phyloP scores from a whole-genome alignment of 352 stramenopile genomes.

The Phytophthora macrochlamydospora region DNA sequence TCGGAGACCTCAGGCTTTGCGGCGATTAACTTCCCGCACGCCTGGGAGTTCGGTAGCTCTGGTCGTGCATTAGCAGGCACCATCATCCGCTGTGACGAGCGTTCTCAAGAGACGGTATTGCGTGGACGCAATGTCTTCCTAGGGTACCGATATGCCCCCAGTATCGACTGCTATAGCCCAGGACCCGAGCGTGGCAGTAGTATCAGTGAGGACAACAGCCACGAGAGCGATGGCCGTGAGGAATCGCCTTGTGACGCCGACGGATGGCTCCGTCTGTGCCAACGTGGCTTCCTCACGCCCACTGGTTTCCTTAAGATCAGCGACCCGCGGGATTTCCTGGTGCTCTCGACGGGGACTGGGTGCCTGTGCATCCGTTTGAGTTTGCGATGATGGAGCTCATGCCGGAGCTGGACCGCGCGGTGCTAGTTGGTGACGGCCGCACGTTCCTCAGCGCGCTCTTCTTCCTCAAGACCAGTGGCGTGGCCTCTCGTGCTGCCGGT shows the following conservation, averaged over 20 bases:
- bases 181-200: neutral
- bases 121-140: slow-evolving; percentile 76
- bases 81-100: slow-evolving; percentile 65
- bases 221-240: slow-evolving; percentile 11
- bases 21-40: slow-evolving; percentile 72
- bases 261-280: slow-evolving; percentile 60
- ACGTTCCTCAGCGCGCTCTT: slow-evolving; percentile 78
- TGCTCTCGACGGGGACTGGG: slow-evolving; percentile 78
- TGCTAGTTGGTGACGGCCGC: slow-evolving; percentile 72
- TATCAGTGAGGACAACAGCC: slow-evolving; percentile 11
- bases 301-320: slow-evolving; percentile 79
- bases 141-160: slow-evolving; percentile 50
- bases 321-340: slow-evolving; percentile 69
- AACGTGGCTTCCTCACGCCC: slow-evolving; percentile 68
- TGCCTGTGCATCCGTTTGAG: slow-evolving; percentile 72
- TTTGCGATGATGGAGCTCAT: slow-evolving; percentile 45
- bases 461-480: slow-evolving; percentile 66
- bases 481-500: slow-evolving; percentile 12
- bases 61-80: slow-evolving; percentile 65
- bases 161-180: slow-evolving; percentile 6
- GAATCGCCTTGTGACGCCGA: slow-evolving; percentile 27
- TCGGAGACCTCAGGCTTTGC: slow-evolving; percentile 74
- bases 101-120: slow-evolving; percentile 65
- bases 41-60: slow-evolving; percentile 75
- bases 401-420: slow-evolving; percentile 65